Base-by-base conservation (phyloP, 106 monocot genomes). In the Dendrobium chrysotoxum region DNA sequence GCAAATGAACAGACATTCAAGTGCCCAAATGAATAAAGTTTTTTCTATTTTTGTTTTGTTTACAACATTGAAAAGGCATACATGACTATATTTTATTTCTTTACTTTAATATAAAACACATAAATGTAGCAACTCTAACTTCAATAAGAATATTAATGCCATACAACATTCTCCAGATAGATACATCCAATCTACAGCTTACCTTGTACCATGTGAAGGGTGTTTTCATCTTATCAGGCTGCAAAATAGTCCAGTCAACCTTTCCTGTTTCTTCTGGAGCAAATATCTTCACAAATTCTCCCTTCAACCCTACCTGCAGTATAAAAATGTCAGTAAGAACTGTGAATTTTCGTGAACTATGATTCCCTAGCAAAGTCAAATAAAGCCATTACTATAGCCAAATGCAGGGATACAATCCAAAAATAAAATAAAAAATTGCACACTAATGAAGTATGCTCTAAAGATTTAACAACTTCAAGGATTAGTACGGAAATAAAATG, bases 161-260 rank as follows among this genome's bases (percentile, higher is more conserved):
- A 5, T 8, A 3, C 10, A 70, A 4, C 70, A 61, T 70, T 70
- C 16, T 28, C 40, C 74, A 21, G 42, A 20, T 42, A 74, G 21
- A 70, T 5, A 17, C 39, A 42, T 21, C 41, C 16, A 74, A 74
- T 18, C 8, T 8, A 6, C 15, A 71, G 28, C 28, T 81, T 85
- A 92, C 96, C 92, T 92, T 94, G 84, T 94, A 97, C 96, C 96
- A 97, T 21, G 83, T 92, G 81, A 97, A 94, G 64, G 82, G 28
- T 71, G 90, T 78, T 77, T 77, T 82, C 28, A 78, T 66, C 57
- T 71, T 57, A 72, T 86, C 81, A 47, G 77, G 66, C 18, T 85
- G 46, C 80, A 97, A 75, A 17, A 86, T 81, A 53, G 15, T 79
- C 96, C 96, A 97, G 26, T 82, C 80, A 61, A 79, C 86, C 84